A percentile compares a stretch with the other conserved stretches of the same genome.
Conservation (phyloP, 257 asterid genomes). For the Solanum clarkiae region DNA sequence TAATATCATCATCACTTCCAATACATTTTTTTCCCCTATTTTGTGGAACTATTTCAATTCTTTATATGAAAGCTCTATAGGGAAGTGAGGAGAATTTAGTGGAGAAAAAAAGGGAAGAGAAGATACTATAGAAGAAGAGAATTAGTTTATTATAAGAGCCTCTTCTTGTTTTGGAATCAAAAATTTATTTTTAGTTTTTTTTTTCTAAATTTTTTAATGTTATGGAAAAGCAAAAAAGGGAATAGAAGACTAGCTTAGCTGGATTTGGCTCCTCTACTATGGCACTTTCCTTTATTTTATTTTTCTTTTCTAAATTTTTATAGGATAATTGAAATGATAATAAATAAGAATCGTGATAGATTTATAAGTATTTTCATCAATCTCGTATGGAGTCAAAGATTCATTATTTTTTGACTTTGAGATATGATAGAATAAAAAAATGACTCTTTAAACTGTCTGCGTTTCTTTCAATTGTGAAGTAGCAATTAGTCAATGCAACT, state of each 20-base stretch:
- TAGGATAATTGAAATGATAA: not conserved
- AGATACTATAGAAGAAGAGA: not conserved
- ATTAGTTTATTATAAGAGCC: not conserved
- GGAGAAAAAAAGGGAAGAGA: not conserved
- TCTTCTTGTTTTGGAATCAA: constrained; percentile 6
- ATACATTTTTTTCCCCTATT: not conserved
- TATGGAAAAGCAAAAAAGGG: not conserved
- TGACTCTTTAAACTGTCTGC: no score
- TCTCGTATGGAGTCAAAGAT: no score
- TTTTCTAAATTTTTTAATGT: not conserved
- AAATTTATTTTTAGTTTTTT: not conserved
- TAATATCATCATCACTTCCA: constrained; percentile 30
- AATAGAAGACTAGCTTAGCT: not conserved
- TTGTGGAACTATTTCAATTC: not conserved
- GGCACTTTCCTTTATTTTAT: not conserved
- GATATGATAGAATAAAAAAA: no score
- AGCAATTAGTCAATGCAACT: no score
- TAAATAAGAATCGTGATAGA: no score
- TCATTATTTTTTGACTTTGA: no score
- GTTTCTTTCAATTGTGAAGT: no score
- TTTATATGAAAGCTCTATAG: not conserved
- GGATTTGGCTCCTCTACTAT: not conserved
- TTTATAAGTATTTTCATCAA: no score
- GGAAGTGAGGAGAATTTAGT: not conserved
- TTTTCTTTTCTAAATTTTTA: not conserved